Evolutionary conservation across 257 asterid species (phyloP).

Genomic region (Forsythia viridissima): DNA sequence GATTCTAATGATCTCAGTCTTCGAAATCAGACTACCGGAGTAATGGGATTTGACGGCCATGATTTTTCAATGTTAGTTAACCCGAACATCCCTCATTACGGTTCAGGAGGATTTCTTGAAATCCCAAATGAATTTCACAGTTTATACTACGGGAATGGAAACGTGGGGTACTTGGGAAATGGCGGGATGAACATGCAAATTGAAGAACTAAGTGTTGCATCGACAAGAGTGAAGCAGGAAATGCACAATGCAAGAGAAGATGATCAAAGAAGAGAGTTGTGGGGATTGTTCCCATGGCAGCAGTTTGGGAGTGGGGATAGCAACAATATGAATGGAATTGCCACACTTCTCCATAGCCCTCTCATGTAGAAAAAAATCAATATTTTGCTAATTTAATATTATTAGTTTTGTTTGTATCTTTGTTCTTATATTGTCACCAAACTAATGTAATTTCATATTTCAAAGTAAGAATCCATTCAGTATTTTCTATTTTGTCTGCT

Average conservation of each 20-base stretch:
- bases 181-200: constrained; percentile 34
- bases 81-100: constrained; percentile 25
- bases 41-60: constrained; percentile 34
- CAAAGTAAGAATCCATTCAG: background rate
- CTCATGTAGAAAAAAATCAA: constrained; percentile 44
- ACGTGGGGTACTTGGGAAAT: constrained; percentile 36
- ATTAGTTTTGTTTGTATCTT: constrained; percentile 29
- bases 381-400: constrained; percentile 19
- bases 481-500: constrained; percentile 26
- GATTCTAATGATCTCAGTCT: constrained; percentile 64
- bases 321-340: constrained; percentile 52
- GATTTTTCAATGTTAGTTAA: constrained; percentile 38
- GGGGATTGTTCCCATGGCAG: constrained; percentile 81
- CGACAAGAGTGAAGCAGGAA: constrained; percentile 67
- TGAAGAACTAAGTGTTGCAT: constrained; percentile 30
- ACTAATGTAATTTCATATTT: constrained; percentile 30
- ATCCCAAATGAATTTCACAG: constrained; percentile 40
- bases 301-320: constrained; percentile 31
- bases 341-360: constrained; percentile 70
- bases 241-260: constrained; percentile 38
- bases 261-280: constrained; percentile 39
- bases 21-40: constrained; percentile 53
- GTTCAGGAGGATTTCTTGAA: constrained; percentile 39
- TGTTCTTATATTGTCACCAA: constrained; percentile 25
- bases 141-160: constrained; percentile 44